A percentile compares a stretch with the other conserved stretches of the same genome.
These are phyloP conservation scores for Russula emetica DNA, from an alignment of 768 basidiomycete genomes.

Conservation along the genomic window DNA sequence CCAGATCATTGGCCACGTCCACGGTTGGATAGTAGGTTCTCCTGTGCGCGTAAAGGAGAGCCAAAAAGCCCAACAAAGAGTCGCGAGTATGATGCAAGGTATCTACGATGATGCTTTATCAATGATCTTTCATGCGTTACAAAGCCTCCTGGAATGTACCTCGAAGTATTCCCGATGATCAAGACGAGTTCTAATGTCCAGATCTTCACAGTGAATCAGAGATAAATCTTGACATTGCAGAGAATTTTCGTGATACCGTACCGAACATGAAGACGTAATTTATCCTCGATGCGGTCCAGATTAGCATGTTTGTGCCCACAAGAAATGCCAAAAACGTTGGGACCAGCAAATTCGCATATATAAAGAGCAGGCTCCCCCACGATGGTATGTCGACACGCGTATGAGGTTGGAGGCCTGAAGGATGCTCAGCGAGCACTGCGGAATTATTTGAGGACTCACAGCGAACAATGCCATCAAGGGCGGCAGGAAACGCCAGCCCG, in stretches of 20 bases:
- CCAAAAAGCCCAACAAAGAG: slow-evolving; percentile 78
- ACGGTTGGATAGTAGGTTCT: slow-evolving; percentile 50
- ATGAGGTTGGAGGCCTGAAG: slow-evolving; percentile 50
- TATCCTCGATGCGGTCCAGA: slow-evolving; percentile 72
- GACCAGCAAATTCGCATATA: slow-evolving; percentile 71
- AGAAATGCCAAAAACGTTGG: slow-evolving; percentile 73
- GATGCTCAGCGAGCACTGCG: not conserved
- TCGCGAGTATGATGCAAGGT: slow-evolving; percentile 72
- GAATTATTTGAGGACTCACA: slow-evolving; percentile 41
- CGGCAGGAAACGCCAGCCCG: slow-evolving; percentile 67
- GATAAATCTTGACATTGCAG: not conserved
- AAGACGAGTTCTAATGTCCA: slow-evolving; percentile 25
- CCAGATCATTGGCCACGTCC: slow-evolving; percentile 81
- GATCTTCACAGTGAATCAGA: slow-evolving; percentile 1
- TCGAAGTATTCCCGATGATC: slow-evolving; percentile 78
- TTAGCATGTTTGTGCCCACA: slow-evolving; percentile 77
- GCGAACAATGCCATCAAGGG: slow-evolving; percentile 57
- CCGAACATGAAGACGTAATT: slow-evolving; percentile 95
- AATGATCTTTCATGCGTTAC: not conserved
- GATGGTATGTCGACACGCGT: slow-evolving; percentile 54
- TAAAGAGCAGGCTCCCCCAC: slow-evolving; percentile 69
- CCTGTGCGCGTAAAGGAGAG: slow-evolving; percentile 72
- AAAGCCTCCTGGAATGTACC: slow-evolving; percentile 35
- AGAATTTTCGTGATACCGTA: slow-evolving; percentile 33
- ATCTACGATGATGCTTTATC: slow-evolving; percentile 43